phyloP scores from a whole-genome alignment of 2,329 filamentous ascomycete genomes.

The Pyrenophora teres region DNA sequence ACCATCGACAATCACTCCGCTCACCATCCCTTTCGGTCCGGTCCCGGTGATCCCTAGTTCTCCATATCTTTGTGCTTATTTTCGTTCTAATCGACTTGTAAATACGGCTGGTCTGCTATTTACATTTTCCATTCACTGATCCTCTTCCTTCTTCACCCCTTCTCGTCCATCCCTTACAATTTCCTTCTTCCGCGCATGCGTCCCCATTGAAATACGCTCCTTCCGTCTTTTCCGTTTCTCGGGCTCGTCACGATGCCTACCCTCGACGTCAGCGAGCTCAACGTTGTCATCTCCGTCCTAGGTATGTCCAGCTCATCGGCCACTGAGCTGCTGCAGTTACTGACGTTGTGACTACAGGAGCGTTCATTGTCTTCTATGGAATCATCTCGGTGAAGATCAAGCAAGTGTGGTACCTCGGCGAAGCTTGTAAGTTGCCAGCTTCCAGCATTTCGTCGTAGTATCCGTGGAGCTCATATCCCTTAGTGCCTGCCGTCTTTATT shows the following conservation, averaged over 20 bases:
- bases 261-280: constrained; percentile 58
- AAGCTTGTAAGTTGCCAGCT: constrained; percentile 52
- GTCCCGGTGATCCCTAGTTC: constrained; percentile 6
- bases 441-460: background rate
- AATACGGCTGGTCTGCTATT: constrained; percentile 12
- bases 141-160: background rate
- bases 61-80: constrained; percentile 10
- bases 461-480: background rate
- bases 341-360: constrained; percentile 37
- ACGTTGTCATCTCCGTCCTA: constrained; percentile 56
- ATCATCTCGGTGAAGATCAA: constrained; percentile 60
- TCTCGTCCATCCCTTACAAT: background rate
- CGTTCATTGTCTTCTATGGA: constrained; percentile 57
- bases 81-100: constrained; percentile 7
- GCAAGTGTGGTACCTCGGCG: constrained; percentile 59
- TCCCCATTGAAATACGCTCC: background rate
- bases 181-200: constrained; percentile 2
- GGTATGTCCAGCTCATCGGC: constrained; percentile 38
- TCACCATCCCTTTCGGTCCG: constrained; percentile 2
- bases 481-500: constrained; percentile 53
- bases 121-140: constrained; percentile 2
- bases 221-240: background rate
- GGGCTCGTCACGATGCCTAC: constrained; percentile 48
- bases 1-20: constrained; percentile 1
- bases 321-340: background rate